Conservation (phyloP, 805 yeast species). For the Saccharomycopsis fibuligera region DNA sequence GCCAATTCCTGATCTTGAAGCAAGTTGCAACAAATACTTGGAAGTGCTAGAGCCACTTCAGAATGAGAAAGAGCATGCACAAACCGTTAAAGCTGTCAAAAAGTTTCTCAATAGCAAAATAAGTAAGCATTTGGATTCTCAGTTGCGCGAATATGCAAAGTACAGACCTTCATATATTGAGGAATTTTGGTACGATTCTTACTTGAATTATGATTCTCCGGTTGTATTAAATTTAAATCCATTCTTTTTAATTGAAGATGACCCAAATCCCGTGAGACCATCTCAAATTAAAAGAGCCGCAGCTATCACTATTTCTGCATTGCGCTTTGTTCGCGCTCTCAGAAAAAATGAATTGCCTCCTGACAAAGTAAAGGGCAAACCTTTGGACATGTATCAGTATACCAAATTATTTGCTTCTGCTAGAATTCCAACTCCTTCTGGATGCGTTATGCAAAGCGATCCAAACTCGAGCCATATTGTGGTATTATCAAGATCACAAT, state of each 20-base stretch:
- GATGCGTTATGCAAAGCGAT: conserved; percentile 84
- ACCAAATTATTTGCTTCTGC: conserved; percentile 81
- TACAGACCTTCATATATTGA: conserved; percentile 77
- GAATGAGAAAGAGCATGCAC: conserved; percentile 60
- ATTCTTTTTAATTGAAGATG: conserved; percentile 83
- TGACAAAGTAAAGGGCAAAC: conserved; percentile 54
- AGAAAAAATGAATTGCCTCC: conserved; percentile 68
- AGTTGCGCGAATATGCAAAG: conserved; percentile 54
- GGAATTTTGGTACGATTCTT: conserved; percentile 92
- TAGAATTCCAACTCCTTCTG: conserved; percentile 74
- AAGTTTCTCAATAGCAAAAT: conserved; percentile 43
- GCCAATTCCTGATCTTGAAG: conserved; percentile 73
- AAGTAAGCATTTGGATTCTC: conserved; percentile 56
- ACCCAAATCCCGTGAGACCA: conserved; percentile 45
- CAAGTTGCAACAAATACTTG: conserved; percentile 62
- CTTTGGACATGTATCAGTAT: conserved; percentile 89
- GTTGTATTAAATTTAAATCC: conserved; percentile 92
- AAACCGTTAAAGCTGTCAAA: conserved; percentile 53
- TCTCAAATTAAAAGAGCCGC: conserved; percentile 78
- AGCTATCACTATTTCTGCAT: conserved; percentile 64
- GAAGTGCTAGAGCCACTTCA: conserved; percentile 73
- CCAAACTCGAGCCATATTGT: conserved; percentile 70
- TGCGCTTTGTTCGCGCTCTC: conserved; percentile 74
- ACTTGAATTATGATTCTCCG: conserved; percentile 78
- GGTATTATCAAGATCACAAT: conserved; percentile 78